Evolutionary conservation across 2,329 filamentous ascomycete genomes (phyloP), one percentile per base, ranked within the genome.

Genomic region (Fusarium acutatum): DNA sequence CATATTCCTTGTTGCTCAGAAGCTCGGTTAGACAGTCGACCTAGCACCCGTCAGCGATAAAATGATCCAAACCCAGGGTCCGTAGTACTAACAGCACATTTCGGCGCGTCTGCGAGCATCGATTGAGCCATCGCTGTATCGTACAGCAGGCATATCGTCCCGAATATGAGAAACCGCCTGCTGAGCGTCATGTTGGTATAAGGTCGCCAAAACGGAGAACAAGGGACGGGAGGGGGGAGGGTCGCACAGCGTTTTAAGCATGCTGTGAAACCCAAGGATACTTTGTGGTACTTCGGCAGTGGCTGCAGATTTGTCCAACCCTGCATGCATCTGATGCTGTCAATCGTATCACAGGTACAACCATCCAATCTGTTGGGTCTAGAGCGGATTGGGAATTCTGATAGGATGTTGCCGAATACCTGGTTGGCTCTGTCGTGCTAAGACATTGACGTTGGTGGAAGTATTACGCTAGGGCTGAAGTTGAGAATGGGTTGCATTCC

Each of bases 401-500:
- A 7, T 24, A 15, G 11, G 18, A 20, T 9, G 14, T 35, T 20
- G 15, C 24, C n/a, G 15, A 24, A 15, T 43, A 32, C 17, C 30
- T 43, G 30, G 37, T 54, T 35, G 13, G 7, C 6, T 30, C n/a
- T n/a, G n/a, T n/a, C n/a, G n/a, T n/a, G 5, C 28, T 20, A 18
- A 26, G 30, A 24, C 20, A 20, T 41, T 26, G 41, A 38, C 14
- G 24, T 24, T 59, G 22, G 37, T n/a, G 24, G 12, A 34, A 26
- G 32, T 35, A 10, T 62, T 7, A 9, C 9, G n/a, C 28, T 37
- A 47, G 26, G 35, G 56, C 44, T 61, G 30, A 34, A 28, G 44
- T 14, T 38, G 58, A 32, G 56, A 61, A 64, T 64, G 56, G 13
- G 26, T 22, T 38, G 20, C 57, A 61, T 64, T 64, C 56, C 61